Conservation (phyloP, 352 stramenopile genomes). For the Globisporangium polare region DNA sequence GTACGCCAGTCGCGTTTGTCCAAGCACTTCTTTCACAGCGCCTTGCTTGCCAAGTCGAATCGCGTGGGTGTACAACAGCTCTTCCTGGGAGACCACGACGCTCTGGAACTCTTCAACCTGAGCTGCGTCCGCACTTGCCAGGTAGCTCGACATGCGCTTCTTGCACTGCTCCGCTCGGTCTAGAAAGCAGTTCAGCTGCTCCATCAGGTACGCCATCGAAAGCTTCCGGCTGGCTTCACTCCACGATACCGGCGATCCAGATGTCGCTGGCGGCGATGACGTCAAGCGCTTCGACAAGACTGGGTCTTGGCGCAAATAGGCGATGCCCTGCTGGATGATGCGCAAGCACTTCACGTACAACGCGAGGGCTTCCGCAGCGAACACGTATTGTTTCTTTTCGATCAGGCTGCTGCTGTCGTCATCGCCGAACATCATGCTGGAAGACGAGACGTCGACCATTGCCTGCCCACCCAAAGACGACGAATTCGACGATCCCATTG, state of each 20-base stretch:
- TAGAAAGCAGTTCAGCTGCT: conserved; percentile 59
- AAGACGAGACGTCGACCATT: conserved; percentile 24
- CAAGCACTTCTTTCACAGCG: conserved; percentile 66
- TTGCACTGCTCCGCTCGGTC: conserved; percentile 66
- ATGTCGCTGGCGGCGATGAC: conserved; percentile 18
- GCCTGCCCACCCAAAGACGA: conserved; percentile 34
- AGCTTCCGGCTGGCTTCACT: conserved; percentile 52
- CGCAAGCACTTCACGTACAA: conserved; percentile 71
- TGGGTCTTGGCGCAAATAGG: conserved; percentile 58
- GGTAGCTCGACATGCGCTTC: conserved; percentile 31
- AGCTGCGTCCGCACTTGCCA: conserved; percentile 14
- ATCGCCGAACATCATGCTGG: conserved; percentile 28
- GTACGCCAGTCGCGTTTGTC: conserved; percentile 46
- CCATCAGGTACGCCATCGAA: conserved; percentile 54
- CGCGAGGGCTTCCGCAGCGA: conserved; percentile 50
- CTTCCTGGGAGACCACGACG: conserved; percentile 44
- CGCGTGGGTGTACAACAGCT: conserved; percentile 60
- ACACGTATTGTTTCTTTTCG: conserved; percentile 54
- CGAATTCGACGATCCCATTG: conserved; percentile 45
- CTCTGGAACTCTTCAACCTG: conserved; percentile 13
- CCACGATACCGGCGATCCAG: conserved; percentile 20
- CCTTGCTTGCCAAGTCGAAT: conserved; percentile 59
- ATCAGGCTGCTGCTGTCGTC: conserved; percentile 23
- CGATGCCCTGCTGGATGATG: conserved; percentile 53
- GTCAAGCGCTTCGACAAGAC: conserved; percentile 21